phyloP scores from a whole-genome alignment of 1,284 basidiomycete species.

The Macrocystidia cucumis region DNA sequence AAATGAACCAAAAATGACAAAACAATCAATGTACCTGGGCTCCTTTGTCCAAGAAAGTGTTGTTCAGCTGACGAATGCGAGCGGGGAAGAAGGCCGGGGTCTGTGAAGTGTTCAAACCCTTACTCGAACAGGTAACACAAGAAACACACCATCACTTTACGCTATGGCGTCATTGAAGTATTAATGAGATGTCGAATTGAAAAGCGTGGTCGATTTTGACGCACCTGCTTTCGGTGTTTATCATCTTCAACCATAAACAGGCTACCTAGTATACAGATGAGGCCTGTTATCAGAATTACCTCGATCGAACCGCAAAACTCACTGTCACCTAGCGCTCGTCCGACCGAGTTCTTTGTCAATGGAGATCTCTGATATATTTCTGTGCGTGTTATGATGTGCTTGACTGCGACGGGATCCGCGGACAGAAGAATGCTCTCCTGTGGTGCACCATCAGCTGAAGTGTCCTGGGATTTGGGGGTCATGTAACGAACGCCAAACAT shows the following conservation, averaged over 20 bases:
- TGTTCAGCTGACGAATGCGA: conserved; percentile 46
- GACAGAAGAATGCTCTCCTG: background rate
- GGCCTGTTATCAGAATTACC: background rate
- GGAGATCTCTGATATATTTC: conserved; percentile 39
- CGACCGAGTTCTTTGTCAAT: conserved; percentile 24
- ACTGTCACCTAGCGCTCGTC: conserved; percentile 36
- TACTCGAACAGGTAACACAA: background rate
- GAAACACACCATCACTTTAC: too few relatives aligned
- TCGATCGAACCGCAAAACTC: too few relatives aligned
- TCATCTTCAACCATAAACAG: conserved; percentile 35
- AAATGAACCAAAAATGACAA: too few relatives aligned
- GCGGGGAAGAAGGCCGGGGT: conserved; percentile 53
- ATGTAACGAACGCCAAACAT: conserved; percentile 34
- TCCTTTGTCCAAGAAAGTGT: conserved; percentile 47
- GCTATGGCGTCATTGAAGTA: background rate
- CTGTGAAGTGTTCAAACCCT: conserved; percentile 19
- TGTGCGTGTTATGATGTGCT: conserved; percentile 39
- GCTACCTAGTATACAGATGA: background rate
- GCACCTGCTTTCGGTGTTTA: conserved; percentile 41
- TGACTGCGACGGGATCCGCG: conserved; percentile 39
- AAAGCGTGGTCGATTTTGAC: conserved; percentile 5
- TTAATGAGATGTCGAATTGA: conserved; percentile 34
- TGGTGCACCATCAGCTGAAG: background rate
- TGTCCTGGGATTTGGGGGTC: background rate
- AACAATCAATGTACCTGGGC: conserved; percentile 31